Conservation (phyloP, 257 asterid genomes). For the Solanum bulbocastanum region DNA sequence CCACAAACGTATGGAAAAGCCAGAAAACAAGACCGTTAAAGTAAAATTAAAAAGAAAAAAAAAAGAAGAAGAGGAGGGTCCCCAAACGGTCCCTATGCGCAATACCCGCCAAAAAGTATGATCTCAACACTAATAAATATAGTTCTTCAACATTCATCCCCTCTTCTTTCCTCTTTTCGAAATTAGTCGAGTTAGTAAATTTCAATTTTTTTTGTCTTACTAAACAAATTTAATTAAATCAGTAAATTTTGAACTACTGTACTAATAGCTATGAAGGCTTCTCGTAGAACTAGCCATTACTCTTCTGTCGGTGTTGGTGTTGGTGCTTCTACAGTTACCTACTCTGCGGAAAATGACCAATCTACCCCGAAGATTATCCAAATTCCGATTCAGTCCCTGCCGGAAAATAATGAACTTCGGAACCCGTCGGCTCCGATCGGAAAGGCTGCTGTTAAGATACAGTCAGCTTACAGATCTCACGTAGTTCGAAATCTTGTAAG, state of each 20-base stretch:
- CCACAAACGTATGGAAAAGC: background rate
- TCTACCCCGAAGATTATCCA: slow-evolving; percentile 21
- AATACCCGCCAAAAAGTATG: background rate
- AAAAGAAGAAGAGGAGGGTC: background rate
- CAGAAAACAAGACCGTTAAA: background rate
- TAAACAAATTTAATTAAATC: background rate
- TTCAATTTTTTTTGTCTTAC: background rate
- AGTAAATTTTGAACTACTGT: background rate
- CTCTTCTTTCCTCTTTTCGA: background rate
- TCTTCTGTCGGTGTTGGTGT: slow-evolving; percentile 7
- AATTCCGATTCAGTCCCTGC: slow-evolving; percentile 23
- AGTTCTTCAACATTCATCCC: background rate
- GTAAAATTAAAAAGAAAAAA: background rate
- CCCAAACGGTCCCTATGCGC: background rate
- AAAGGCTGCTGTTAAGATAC: slow-evolving; percentile 55
- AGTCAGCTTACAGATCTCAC: slow-evolving; percentile 63
- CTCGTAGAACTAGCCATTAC: slow-evolving; percentile 11
- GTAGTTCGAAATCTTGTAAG: slow-evolving; percentile 45
- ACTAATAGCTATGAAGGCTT: slow-evolving; percentile 22
- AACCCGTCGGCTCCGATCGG: background rate
- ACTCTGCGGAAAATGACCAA: slow-evolving; percentile 25
- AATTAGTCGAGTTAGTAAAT: background rate
- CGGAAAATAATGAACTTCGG: slow-evolving; percentile 2
- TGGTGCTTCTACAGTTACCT: slow-evolving; percentile 20
- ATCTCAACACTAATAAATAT: background rate